Conservation (phyloP, 805 yeast genomes). For the Citeromyces nyonsensis region DNA sequence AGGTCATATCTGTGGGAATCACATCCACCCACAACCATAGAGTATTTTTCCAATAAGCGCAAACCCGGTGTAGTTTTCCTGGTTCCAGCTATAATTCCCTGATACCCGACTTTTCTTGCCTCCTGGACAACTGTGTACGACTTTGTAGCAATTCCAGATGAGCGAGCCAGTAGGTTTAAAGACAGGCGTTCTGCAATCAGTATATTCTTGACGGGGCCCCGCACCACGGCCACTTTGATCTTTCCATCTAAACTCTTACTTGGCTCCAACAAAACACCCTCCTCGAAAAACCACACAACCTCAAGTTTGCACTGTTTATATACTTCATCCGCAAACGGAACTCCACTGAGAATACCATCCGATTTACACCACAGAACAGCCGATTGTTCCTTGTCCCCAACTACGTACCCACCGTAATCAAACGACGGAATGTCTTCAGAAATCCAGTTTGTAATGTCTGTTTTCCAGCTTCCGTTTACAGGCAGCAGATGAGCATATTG, state of each 20-base stretch:
- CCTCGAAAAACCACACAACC: constrained; percentile 61
- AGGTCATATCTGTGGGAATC: constrained; percentile 88
- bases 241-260: constrained; percentile 21
- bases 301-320: constrained; percentile 56
- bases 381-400: constrained; percentile 56
- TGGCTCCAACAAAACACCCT: constrained; percentile 47
- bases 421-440: constrained; percentile 87
- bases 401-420: constrained; percentile 90
- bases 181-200: constrained; percentile 79
- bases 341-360: constrained; percentile 67
- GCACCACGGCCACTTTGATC: constrained; percentile 60
- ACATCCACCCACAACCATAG: constrained; percentile 91
- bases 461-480: constrained; percentile 66
- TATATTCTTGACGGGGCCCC: constrained; percentile 68
- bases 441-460: constrained; percentile 59
- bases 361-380: constrained; percentile 78
- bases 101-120: constrained; percentile 57
- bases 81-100: constrained; percentile 87
- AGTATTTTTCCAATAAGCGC: constrained; percentile 76
- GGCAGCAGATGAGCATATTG: constrained; percentile 47
- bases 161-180: constrained; percentile 64
- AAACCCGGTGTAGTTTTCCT: constrained; percentile 96
- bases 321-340: constrained; percentile 82
- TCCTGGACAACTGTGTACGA: constrained; percentile 36
- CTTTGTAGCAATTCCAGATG: constrained; percentile 80